Base-by-base conservation (phyloP, 495 filamentous ascomycete genomes). In the Neurospora sp. region DNA sequence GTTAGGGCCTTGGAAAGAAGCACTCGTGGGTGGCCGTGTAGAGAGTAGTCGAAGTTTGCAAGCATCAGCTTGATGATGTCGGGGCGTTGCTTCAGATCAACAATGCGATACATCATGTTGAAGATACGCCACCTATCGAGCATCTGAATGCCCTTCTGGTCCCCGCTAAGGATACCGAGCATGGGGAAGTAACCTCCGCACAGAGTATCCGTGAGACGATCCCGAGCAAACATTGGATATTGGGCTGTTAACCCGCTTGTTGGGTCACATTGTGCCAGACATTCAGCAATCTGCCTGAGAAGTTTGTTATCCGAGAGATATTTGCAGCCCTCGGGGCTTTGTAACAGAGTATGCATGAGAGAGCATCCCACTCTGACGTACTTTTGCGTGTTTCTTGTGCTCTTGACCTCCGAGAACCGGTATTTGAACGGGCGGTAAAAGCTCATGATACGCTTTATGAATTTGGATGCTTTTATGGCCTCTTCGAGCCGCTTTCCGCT, bases 71-170 rank as follows among this genome's bases (percentile, higher is more conserved):
- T 91, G 74, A 97, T 92, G 59, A 99, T 86, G 78, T 99, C 96
- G 66, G 95, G 93, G 4, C 96, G 91, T 79, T 93, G 90, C 76
- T 91, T 90, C 24, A 97, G 86, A 77, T 98, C 96, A 72, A 97
- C 89, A 77, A 99, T 96, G 79, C 98, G 95, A 79, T 99, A 99
- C 85, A 97, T 94, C 93, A 98, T 98, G 81, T 98, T 98, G 79
- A 97, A 91, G 86, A 98, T 95, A 74, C 93, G 93, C 94, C 95
- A 98, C 75, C 93, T 86, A 78, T 97, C 94, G 81, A 99, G 90
- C 88, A 98, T 97, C 75, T 89, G 87, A 37, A 98, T 86, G 1
- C 96, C 96, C 73, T 89, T 92, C 0, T 86, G 81, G 79, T 97
- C 93, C 59, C 89, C 90, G 78, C 92, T 97, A 73, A 99, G 80